These are phyloP conservation scores for Tulasnella sp. DNA, from an alignment of 768 basidiomycete species.

Conservation along the genomic window DNA sequence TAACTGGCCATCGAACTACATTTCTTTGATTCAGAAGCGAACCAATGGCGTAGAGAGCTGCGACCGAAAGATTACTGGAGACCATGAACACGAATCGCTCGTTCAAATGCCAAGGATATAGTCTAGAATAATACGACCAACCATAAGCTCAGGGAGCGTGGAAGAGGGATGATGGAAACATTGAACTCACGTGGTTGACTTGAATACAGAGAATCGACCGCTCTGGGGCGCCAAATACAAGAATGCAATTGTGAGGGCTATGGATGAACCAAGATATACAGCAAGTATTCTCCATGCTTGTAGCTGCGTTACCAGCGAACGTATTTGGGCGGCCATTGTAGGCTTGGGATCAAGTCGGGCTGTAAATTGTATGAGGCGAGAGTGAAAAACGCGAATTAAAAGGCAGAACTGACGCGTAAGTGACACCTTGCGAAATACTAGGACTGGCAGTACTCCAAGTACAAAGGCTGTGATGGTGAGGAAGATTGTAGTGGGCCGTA, in stretches of 20 bases:
- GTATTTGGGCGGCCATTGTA: not conserved
- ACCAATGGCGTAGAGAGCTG: conserved; percentile 9
- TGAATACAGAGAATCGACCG: conserved; percentile 7
- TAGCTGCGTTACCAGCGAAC: not conserved
- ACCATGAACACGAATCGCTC: conserved; percentile 16
- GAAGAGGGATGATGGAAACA: not conserved
- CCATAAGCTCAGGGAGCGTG: not conserved
- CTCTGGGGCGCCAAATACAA: not conserved
- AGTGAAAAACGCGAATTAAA: too few species aligned
- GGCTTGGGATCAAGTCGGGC: not conserved
- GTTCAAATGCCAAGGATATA: conserved; percentile 15
- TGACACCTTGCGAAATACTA: not conserved
- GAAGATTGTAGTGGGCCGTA: too few species aligned
- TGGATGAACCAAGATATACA: not conserved
- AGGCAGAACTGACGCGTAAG: not conserved
- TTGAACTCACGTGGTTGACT: conserved; percentile 9
- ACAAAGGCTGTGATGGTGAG: too few species aligned
- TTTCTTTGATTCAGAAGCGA: not conserved
- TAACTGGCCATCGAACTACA: conserved; percentile 1
- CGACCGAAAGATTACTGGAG: conserved; percentile 11
- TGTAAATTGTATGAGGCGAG: not conserved
- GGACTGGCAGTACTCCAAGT: conserved; percentile 5
- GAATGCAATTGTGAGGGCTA: conserved; percentile 1
- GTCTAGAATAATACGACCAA: not conserved
- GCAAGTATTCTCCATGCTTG: not conserved